Evolutionary conservation across 2,329 filamentous ascomycete species (phyloP), one percentile per base, ranked within the genome.

Genomic region (Fusarium oligoseptatum): DNA sequence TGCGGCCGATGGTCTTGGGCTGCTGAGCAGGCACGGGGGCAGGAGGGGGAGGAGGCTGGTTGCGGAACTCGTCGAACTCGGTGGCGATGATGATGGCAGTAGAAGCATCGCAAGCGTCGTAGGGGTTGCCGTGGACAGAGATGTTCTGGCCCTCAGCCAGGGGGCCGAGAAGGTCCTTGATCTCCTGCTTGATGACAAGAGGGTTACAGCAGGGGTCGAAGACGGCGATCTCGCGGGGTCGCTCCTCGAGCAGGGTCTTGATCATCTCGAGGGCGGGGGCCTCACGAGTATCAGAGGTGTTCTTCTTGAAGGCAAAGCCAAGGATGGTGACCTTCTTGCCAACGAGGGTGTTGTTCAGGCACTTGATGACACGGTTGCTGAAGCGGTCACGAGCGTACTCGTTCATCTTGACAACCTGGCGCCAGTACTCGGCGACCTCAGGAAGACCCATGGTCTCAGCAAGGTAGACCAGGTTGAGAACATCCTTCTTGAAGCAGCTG

Each of bases 401-500:
- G 83, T 96, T 96, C 86, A 95, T 93, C 77, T 88, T 88, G 70
- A 95, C 88, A 4, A 96, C 92, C 66, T 91, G 88, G 69, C 87
- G 87, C 93, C 93, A 96, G 84, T 95, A 95, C 72, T 91, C 88
- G 37, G 91, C 92, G 0, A 95, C 93, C 77, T 95, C 92, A 5
- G 88, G 87, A 12, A 95, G 85, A 61, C 92, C 89, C 64, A 95
- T 86, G 3, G 88, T 90, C 77, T 94, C 91, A 17, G 93, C 91
- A 34, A 95, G 87, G 82, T 95, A 95, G 20, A 92, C 89, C 41
- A 96, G 84, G 81, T 89, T 93, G 58, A 94, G 86, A 48, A 95
- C 90, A 79, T 96, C 94, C 83, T 96, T 96, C 82, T 92, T 91
- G 86, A 96, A 95, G 83, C 94, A 96, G 70, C 91, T 93, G 22